Conservation (phyloP, 768 basidiomycete genomes). For the Lactarius hengduanensis region DNA sequence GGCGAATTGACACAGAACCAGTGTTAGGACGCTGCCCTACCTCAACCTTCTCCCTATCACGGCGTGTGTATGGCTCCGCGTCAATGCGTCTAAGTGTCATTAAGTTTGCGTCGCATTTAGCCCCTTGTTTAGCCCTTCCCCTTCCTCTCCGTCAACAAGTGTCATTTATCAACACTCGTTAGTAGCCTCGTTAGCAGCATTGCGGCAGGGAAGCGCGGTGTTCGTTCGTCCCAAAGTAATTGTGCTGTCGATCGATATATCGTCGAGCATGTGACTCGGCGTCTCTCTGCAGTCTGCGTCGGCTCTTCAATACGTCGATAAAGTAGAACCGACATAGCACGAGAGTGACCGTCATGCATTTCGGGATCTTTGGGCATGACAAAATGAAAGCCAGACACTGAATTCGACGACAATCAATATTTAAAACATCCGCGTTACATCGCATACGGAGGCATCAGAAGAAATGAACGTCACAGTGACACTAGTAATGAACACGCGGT, state of each 20-base stretch:
- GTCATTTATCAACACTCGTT: background rate
- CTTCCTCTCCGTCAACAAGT: too few species aligned
- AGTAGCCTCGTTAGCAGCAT: background rate
- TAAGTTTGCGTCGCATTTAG: too few species aligned
- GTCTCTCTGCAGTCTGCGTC: background rate
- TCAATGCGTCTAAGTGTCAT: too few species aligned
- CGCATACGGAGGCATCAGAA: background rate
- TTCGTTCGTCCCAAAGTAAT: background rate
- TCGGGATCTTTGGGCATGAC: background rate
- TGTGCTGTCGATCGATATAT: background rate
- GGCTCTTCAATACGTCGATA: background rate
- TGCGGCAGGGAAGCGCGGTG: background rate
- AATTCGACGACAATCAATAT: background rate
- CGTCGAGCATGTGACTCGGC: too few species aligned
- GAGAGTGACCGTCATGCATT: background rate
- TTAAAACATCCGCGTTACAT: background rate
- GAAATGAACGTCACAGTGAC: background rate
- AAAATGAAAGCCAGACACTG: background rate
- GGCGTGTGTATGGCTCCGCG: too few species aligned
- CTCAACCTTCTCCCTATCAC: too few species aligned
- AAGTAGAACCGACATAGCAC: background rate
- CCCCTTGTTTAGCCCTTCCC: too few species aligned
- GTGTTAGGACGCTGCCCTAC: too few species aligned
- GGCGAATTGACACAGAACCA: too few species aligned
- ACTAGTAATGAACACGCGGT: background rate